Base-by-base conservation (phyloP, 306 rosid species). In the Myrica gale region DNA sequence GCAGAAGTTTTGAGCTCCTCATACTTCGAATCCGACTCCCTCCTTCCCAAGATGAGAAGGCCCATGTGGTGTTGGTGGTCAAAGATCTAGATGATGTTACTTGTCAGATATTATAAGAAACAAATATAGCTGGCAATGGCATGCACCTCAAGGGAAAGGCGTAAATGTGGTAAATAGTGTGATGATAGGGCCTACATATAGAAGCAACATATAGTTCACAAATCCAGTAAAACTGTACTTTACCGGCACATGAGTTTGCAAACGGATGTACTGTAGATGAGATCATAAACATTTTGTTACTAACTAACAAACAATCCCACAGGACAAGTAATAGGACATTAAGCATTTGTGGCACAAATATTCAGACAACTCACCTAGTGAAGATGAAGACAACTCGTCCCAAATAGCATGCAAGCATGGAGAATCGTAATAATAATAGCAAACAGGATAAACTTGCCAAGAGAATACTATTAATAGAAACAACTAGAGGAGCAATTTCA, bases 41-140 rank as follows among this genome's bases (percentile, higher is more conserved):
- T 92, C 77, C 73, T 96, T 89, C 90, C 99, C 88, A 96, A 63
- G 79, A 96, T 79, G 81, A 96, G 86, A 84, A 96, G 96, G 68
- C 99, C 99, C 99, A 96, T 96, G 80, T 96, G 96, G 77, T 92
- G 93, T 79, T 92, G 98, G 83, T 87, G 99, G 69, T 96, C 91
- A 42, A 85, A 87, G 74, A 96, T 81, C 99, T 96, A 77, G 72
- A 79, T 20, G 80, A 74, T 70, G 71, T 4, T 60, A 74, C 12
- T 58, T 21, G 54, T 82, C 51, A 84, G 78, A 66, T 43, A 51
- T 13, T 32, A 46, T 37, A 60, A 42, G 72, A 43, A 60, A 81
- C 41, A 10, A 69, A 60, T 17, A 9, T 11, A 32, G 65, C 81
- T 75, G 63, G 45, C 15, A 32, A 79, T 75, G 63, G 45, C 15